Conservation (phyloP, 2,329 filamentous ascomycete genomes). For the Aspergillus intermedius region DNA sequence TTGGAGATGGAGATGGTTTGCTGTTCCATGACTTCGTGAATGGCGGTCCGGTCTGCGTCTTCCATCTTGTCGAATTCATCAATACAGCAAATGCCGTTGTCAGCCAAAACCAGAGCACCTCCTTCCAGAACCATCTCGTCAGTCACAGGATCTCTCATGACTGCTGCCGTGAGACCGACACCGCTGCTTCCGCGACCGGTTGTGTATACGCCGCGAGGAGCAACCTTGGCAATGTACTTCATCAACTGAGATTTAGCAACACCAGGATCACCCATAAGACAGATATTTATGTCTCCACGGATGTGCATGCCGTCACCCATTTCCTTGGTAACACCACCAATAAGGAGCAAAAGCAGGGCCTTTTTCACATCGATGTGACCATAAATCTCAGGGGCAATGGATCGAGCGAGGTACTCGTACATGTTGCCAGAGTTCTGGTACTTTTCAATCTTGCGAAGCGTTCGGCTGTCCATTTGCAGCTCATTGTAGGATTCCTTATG, state of each 20-base stretch:
- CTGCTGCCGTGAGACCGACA: slow-evolving; percentile 73
- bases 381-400: slow-evolving; percentile 95
- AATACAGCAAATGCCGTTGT: slow-evolving; percentile 78
- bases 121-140: slow-evolving; percentile 75
- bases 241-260: slow-evolving; percentile 97
- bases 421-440: slow-evolving; percentile 81
- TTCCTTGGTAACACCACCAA: slow-evolving; percentile 91
- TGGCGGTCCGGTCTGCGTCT: slow-evolving; percentile 68
- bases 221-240: slow-evolving; percentile 98
- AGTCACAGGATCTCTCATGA: slow-evolving; percentile 73
- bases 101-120: slow-evolving; percentile 69
- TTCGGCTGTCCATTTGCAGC: slow-evolving; percentile 72
- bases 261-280: slow-evolving; percentile 98
- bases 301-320: slow-evolving; percentile 99
- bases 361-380: slow-evolving; percentile 98
- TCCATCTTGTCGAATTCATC: slow-evolving; percentile 87
- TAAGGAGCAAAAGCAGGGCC: slow-evolving; percentile 85
- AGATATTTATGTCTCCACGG: slow-evolving; percentile 97
- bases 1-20: slow-evolving; percentile 80
- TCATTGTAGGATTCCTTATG: slow-evolving; percentile 98
- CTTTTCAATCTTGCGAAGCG: slow-evolving; percentile 77
- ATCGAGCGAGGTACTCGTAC: slow-evolving; percentile 91
- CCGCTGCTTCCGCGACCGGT: slow-evolving; percentile 76
- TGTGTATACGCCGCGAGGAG: slow-evolving; percentile 82
- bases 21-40: slow-evolving; percentile 85